Conservation (phyloP, 2,329 filamentous ascomycete species). For the Ceratocystis lukuohia region DNA sequence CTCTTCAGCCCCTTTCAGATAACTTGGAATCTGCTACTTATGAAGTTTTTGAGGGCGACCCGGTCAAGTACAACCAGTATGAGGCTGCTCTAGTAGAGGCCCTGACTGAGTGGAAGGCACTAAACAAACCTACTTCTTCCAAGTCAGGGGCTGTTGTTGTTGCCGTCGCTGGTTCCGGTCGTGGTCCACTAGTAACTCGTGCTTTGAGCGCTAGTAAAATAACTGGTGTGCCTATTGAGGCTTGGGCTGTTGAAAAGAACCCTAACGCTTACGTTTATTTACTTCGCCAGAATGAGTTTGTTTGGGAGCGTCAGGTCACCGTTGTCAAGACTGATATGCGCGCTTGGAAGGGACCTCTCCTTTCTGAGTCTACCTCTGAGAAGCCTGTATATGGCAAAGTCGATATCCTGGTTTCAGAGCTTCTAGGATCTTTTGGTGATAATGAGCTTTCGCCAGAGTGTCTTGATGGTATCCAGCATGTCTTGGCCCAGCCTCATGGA, state of each 20-base stretch:
- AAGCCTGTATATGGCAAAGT: constrained; percentile 50
- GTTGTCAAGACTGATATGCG: constrained; percentile 97
- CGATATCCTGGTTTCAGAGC: constrained; percentile 86
- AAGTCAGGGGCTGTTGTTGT: constrained; percentile 62
- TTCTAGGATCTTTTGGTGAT: constrained; percentile 89
- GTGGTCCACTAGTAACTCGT: constrained; percentile 81
- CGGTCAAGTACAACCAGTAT: constrained; percentile 95
- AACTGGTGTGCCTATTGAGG: constrained; percentile 64
- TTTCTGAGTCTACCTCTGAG: constrained; percentile 31
- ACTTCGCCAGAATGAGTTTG: constrained; percentile 65
- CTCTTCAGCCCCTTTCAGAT: constrained; percentile 85
- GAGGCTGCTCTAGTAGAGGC: constrained; percentile 72
- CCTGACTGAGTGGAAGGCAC: constrained; percentile 61
- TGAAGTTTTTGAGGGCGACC: constrained; percentile 96
- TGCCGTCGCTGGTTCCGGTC: constrained; percentile 83
- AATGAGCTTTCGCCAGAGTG: constrained; percentile 97
- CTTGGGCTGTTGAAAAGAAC: constrained; percentile 96
- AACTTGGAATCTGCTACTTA: constrained; percentile 96
- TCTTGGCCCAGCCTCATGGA: constrained; percentile 63
- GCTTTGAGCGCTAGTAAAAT: constrained; percentile 66
- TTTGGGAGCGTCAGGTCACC: constrained; percentile 71
- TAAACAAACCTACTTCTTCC: constrained; percentile 61
- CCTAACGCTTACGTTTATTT: constrained; percentile 93
- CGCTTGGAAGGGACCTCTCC: constrained; percentile 72
- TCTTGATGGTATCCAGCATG: constrained; percentile 85